These are phyloP conservation scores for Plenodomus tracheiphilus DNA, from an alignment of 2,329 filamentous ascomycete species.

Conservation along the genomic window DNA sequence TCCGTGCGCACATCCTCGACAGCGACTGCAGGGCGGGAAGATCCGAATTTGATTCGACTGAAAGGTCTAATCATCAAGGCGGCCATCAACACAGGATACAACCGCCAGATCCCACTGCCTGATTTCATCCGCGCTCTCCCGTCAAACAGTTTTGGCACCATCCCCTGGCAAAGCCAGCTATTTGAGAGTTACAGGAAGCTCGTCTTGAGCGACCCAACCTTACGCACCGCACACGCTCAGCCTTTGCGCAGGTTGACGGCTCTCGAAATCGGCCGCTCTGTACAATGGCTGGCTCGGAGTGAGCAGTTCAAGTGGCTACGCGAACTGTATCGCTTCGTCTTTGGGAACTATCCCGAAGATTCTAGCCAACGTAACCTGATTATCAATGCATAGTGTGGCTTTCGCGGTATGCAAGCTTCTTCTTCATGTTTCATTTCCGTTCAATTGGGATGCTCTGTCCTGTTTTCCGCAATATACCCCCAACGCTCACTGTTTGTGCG, in stretches of 20 bases:
- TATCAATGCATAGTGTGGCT: constrained; percentile 49
- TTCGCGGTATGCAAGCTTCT: not conserved
- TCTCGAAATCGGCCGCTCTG: constrained; percentile 77
- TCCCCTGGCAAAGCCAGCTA: constrained; percentile 70
- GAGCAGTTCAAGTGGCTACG: constrained; percentile 77
- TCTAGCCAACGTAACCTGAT: constrained; percentile 68
- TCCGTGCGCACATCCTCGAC: constrained; percentile 69
- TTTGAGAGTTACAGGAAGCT: constrained; percentile 80
- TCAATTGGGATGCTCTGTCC: constrained; percentile 4
- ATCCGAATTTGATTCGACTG: constrained; percentile 74
- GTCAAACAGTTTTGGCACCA: constrained; percentile 74
- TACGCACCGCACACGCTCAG: constrained; percentile 53
- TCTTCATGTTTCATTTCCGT: not conserved
- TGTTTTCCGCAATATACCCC: constrained; percentile 35
- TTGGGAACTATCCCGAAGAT: constrained; percentile 82
- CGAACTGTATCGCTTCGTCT: constrained; percentile 82
- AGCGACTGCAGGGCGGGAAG: constrained; percentile 69
- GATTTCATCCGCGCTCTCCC: constrained; percentile 77
- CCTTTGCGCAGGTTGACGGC: constrained; percentile 67
- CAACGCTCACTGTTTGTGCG: constrained; percentile 21
- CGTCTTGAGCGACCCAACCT: constrained; percentile 71
- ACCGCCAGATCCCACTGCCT: constrained; percentile 66
- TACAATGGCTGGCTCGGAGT: constrained; percentile 72
- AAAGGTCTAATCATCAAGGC: constrained; percentile 82
- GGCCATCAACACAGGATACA: constrained; percentile 81